Conservation (phyloP, 2,329 filamentous ascomycete species). For the Ustulina deusta region DNA sequence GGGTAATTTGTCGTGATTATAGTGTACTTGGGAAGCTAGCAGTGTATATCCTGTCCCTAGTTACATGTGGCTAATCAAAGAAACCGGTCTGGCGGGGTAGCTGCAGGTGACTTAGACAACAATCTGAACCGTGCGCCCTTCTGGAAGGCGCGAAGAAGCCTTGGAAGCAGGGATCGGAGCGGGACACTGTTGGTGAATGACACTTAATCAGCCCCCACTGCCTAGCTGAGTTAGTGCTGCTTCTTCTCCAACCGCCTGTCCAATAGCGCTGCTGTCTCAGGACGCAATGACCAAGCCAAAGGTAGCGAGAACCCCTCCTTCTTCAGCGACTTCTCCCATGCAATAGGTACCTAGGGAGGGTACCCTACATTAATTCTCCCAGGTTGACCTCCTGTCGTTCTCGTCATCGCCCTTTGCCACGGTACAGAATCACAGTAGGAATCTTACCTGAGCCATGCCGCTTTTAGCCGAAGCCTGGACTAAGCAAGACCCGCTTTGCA, state of each 20-base stretch:
- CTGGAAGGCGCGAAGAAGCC: conserved; percentile 50
- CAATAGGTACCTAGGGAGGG: background rate
- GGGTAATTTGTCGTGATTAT: background rate
- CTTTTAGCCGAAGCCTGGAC: too few species aligned
- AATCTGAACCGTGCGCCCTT: conserved; percentile 47
- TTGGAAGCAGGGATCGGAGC: conserved; percentile 26
- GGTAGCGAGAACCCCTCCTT: conserved; percentile 25
- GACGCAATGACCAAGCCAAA: conserved; percentile 30
- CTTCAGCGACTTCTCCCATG: conserved; percentile 20
- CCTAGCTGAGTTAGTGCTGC: conserved; percentile 24
- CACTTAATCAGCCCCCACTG: conserved; percentile 29
- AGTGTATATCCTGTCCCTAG: too few species aligned
- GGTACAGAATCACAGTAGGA: too few species aligned
- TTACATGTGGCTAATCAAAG: background rate
- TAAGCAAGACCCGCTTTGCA: too few species aligned
- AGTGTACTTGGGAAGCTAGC: too few species aligned
- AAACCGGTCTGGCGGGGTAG: conserved; percentile 17
- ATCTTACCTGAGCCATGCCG: too few species aligned
- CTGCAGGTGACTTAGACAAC: conserved; percentile 40
- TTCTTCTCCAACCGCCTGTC: conserved; percentile 21
- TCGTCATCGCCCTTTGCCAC: conserved; percentile 37
- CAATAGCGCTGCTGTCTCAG: conserved; percentile 23
- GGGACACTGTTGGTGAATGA: conserved; percentile 27
- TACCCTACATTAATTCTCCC: background rate
- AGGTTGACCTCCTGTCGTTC: conserved; percentile 18